Conservation (phyloP, 2,329 filamentous ascomycete species). For the Xylariaceae sp. region DNA sequence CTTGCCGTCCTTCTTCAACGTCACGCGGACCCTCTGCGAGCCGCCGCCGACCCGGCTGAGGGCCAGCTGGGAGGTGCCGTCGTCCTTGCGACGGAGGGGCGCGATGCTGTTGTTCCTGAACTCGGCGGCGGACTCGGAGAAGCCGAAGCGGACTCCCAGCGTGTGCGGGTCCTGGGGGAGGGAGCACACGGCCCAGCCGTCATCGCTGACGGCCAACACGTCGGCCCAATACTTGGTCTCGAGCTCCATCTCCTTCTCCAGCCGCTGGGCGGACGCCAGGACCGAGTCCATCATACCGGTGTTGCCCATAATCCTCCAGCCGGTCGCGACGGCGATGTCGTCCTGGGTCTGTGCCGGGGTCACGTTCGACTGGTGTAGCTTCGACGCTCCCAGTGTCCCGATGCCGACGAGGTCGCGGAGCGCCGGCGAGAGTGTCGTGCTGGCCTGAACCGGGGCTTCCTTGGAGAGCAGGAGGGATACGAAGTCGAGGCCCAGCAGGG, state of each 20-base stretch:
- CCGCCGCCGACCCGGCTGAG: slow-evolving; percentile 43
- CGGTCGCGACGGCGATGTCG: slow-evolving; percentile 50
- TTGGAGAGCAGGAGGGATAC: slow-evolving; percentile 80
- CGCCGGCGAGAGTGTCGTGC: slow-evolving; percentile 60
- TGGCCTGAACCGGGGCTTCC: slow-evolving; percentile 62
- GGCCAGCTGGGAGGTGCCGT: slow-evolving; percentile 71
- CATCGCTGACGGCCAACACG: slow-evolving; percentile 70
- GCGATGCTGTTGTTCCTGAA: slow-evolving; percentile 69
- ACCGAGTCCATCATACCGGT: slow-evolving; percentile 68
- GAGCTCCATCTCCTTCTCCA: slow-evolving; percentile 68
- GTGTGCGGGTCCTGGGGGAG: slow-evolving; percentile 65
- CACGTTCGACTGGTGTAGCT: slow-evolving; percentile 53
- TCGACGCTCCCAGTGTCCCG: slow-evolving; percentile 65
- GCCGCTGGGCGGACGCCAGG: slow-evolving; percentile 59
- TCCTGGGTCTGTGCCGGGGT: slow-evolving; percentile 48
- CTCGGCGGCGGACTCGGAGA: slow-evolving; percentile 61
- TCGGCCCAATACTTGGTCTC: slow-evolving; percentile 89
- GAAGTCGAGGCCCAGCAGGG: slow-evolving; percentile 69
- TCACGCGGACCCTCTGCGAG: slow-evolving; percentile 59
- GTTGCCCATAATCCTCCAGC: slow-evolving; percentile 73
- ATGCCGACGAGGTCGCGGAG: slow-evolving; percentile 66
- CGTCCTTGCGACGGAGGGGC: slow-evolving; percentile 64
- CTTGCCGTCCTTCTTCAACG: slow-evolving; percentile 49
- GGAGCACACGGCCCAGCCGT: slow-evolving; percentile 79
- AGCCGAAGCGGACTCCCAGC: slow-evolving; percentile 83